Evolutionary conservation across 2,329 filamentous ascomycete species (phyloP).

Genomic region (Aspergillus sp.): DNA sequence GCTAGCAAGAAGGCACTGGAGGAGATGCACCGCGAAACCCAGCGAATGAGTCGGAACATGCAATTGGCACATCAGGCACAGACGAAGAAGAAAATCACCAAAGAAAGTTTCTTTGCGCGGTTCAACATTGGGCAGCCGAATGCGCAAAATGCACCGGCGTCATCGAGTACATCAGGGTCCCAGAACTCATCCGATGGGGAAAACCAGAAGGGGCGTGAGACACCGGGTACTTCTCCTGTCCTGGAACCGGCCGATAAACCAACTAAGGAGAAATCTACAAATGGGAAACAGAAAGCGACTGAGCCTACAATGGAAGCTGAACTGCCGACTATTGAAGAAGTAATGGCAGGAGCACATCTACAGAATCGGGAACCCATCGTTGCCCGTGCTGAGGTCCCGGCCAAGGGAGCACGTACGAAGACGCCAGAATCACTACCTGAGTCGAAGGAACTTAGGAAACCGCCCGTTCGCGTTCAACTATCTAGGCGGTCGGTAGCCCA

Average conservation of each 20-base stretch:
- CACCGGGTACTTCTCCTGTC: constrained; percentile 63
- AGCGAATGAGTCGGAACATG: constrained; percentile 80
- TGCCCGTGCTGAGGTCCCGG: constrained; percentile 3
- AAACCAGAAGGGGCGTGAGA: constrained; percentile 43
- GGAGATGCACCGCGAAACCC: constrained; percentile 91
- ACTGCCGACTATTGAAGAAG: constrained; percentile 33
- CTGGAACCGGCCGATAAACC: constrained; percentile 15
- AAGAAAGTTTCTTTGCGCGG: constrained; percentile 69
- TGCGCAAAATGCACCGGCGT: constrained; percentile 13
- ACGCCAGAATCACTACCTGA: constrained; percentile 18
- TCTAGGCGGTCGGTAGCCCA: constrained; percentile 31
- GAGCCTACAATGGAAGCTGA: constrained; percentile 22
- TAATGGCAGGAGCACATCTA: constrained; percentile 19
- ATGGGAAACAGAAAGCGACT: constrained; percentile 1
- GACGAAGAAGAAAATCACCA: constrained; percentile 85
- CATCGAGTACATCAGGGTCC: constrained; percentile 40
- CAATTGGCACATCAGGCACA: constrained; percentile 83
- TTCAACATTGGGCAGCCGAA: constrained; percentile 63
- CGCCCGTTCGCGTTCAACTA: constrained; percentile 33
- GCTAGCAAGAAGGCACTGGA: constrained; percentile 91
- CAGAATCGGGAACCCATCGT: constrained; percentile 9
- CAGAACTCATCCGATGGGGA: constrained; percentile 37
- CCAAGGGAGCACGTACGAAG: constrained; percentile 9
- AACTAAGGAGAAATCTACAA: background rate
- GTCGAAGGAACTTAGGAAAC: constrained; percentile 20